Conservation (phyloP, 495 filamentous ascomycete genomes). For the Gamarada debralockiae region DNA sequence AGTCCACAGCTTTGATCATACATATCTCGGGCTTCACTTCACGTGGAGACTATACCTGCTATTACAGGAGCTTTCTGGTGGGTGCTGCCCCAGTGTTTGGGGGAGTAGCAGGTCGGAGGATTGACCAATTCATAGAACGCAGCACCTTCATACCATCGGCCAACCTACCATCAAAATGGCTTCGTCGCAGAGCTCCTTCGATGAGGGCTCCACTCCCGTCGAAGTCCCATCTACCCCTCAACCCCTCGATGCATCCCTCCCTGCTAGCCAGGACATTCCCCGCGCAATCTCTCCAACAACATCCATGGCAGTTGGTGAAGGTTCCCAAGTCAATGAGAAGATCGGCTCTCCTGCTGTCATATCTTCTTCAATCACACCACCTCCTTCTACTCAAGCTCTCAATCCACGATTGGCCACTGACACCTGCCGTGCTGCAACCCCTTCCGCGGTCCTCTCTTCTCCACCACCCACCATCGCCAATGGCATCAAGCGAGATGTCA, state of each 20-base stretch:
- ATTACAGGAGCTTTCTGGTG: neutral
- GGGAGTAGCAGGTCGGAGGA: neutral
- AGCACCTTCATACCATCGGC: neutral
- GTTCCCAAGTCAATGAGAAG: neutral
- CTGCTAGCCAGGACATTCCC: constrained; percentile 7
- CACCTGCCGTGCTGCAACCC: constrained; percentile 39
- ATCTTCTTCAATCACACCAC: constrained; percentile 62
- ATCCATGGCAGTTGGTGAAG: constrained; percentile 11
- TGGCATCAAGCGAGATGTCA: constrained; percentile 44
- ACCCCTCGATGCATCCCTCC: constrained; percentile 10
- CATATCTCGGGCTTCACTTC: too few relatives aligned
- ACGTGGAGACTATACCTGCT: neutral
- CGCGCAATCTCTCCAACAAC: constrained; percentile 13
- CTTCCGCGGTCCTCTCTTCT: constrained; percentile 40
- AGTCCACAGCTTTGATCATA: too few relatives aligned
- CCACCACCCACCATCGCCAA: constrained; percentile 57
- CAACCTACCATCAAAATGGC: constrained; percentile 10
- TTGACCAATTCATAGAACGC: constrained; percentile 5
- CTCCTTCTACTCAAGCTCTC: constrained; percentile 62
- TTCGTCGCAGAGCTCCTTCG: constrained; percentile 18
- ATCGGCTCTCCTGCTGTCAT: constrained; percentile 7
- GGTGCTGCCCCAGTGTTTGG: too few relatives aligned
- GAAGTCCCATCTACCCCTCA: constrained; percentile 20
- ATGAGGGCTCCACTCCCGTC: constrained; percentile 11
- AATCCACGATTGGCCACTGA: constrained; percentile 16